Conservation (phyloP, 2,329 filamentous ascomycete genomes). For the Xylariaceae sp. region DNA sequence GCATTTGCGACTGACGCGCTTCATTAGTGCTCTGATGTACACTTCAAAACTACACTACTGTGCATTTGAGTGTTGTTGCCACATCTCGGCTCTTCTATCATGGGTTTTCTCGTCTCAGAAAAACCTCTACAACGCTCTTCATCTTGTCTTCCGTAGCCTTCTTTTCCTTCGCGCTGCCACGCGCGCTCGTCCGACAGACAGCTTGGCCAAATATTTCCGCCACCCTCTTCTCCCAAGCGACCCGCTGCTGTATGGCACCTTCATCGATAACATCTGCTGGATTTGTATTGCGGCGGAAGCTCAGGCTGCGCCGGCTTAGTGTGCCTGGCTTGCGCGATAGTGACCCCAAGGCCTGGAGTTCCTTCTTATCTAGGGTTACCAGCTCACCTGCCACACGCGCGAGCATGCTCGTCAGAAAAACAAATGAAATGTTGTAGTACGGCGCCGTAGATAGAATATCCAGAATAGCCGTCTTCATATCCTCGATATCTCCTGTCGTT, state of each 20-base stretch:
- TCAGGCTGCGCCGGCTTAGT: conserved; percentile 41
- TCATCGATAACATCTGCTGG: neutral
- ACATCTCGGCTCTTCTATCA: too few relatives aligned
- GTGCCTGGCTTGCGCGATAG: conserved; percentile 10
- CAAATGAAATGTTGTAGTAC: conserved; percentile 82
- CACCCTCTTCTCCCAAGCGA: conserved; percentile 56
- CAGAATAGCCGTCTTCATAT: conserved; percentile 54
- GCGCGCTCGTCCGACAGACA: conserved; percentile 49
- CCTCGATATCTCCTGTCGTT: conserved; percentile 26
- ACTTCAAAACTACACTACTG: too few relatives aligned
- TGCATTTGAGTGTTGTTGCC: too few relatives aligned
- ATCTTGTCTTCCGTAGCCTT: conserved; percentile 60
- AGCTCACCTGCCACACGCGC: conserved; percentile 48
- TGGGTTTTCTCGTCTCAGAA: conserved; percentile 40
- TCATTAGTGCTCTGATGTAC: too few relatives aligned
- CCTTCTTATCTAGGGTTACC: conserved; percentile 33
- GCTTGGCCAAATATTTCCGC: conserved; percentile 61
- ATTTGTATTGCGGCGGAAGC: conserved; percentile 34
- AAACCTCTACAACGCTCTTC: conserved; percentile 65
- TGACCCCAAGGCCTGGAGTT: conserved; percentile 30
- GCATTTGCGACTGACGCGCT: too few relatives aligned
- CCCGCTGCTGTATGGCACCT: conserved; percentile 48
- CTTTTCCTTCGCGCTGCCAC: conserved; percentile 48
- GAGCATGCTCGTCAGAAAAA: conserved; percentile 79
- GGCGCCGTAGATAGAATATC: conserved; percentile 70